A percentile compares a stretch with the other conserved stretches of the same genome.
These are phyloP conservation scores for Paramecium sonneborni DNA, from an alignment of 73 alveolate species.

Conservation along the genomic window DNA sequence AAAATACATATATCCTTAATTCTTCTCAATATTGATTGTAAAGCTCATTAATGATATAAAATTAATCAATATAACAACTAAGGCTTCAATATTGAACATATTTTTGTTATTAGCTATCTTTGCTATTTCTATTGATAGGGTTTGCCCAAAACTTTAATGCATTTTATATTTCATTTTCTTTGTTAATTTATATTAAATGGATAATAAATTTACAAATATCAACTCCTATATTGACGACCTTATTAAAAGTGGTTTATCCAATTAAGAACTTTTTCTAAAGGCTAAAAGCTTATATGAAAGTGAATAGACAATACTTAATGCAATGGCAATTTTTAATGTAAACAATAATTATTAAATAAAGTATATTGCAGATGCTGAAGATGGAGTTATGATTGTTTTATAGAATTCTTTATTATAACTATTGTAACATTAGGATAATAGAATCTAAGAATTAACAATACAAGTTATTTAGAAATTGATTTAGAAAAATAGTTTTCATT, in stretches of 20 bases:
- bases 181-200: neutral
- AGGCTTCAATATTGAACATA: neutral
- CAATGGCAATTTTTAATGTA: neutral
- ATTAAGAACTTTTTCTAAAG: neutral
- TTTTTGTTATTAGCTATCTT: neutral
- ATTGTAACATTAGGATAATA: neutral
- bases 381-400: neutral
- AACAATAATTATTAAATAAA: neutral
- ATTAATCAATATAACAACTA: neutral
- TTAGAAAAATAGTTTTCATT: neutral
- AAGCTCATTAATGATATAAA: conserved; percentile 12
- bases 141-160: conserved; percentile 7
- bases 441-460: neutral
- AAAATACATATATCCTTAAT: neutral
- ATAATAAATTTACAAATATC: neutral
- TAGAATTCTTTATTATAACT: neutral
- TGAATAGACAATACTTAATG: neutral
- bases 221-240: neutral
- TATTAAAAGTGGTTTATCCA: neutral
- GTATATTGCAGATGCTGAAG: neutral
- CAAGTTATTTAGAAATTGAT: neutral
- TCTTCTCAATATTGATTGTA: neutral
- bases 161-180: neutral
- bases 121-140: neutral
- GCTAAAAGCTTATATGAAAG: neutral